Evolutionary conservation across 2,329 filamentous ascomycete genomes (phyloP).

Genomic region (Fusarium redolens): DNA sequence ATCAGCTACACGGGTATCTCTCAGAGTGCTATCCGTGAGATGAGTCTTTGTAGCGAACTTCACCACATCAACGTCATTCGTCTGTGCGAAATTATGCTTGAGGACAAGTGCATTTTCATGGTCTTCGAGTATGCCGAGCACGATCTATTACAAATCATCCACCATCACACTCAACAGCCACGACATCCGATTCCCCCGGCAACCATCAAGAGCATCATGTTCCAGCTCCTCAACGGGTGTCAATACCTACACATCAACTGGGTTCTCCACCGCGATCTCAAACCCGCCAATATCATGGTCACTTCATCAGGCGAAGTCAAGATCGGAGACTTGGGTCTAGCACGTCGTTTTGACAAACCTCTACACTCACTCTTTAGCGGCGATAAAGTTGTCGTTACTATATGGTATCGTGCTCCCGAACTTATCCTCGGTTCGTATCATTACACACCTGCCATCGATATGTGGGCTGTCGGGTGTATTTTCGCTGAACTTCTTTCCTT

Average conservation of each 20-base stretch:
- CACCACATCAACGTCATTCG: conserved; percentile 89
- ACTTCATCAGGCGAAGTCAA: conserved; percentile 90
- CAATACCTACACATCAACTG: conserved; percentile 96
- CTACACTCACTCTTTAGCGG: conserved; percentile 91
- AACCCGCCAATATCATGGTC: conserved; percentile 99
- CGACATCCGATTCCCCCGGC: conserved; percentile 87
- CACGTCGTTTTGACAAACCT: conserved; percentile 93
- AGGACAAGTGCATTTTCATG: conserved; percentile 99
- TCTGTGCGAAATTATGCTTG: conserved; percentile 93
- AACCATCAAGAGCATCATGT: conserved; percentile 94
- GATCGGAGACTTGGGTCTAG: conserved; percentile 93
- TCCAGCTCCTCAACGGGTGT: conserved; percentile 93
- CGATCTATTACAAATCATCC: conserved; percentile 96
- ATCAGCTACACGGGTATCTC: conserved; percentile 97
- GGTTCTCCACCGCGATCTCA: conserved; percentile 96
- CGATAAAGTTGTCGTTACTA: conserved; percentile 98
- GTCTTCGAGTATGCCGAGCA: conserved; percentile 99
- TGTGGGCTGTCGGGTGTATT: conserved; percentile 98
- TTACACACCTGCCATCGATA: conserved; percentile 95
- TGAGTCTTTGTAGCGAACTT: conserved; percentile 95
- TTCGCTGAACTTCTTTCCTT: conserved; percentile 93
- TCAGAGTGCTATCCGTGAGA: conserved; percentile 95
- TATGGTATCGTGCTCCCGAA: conserved; percentile 98
- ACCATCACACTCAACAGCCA: conserved; percentile 92
- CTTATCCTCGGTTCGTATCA: conserved; percentile 92